Conservation (phyloP, 805 yeast genomes). For the Lipomyces orientalis region DNA sequence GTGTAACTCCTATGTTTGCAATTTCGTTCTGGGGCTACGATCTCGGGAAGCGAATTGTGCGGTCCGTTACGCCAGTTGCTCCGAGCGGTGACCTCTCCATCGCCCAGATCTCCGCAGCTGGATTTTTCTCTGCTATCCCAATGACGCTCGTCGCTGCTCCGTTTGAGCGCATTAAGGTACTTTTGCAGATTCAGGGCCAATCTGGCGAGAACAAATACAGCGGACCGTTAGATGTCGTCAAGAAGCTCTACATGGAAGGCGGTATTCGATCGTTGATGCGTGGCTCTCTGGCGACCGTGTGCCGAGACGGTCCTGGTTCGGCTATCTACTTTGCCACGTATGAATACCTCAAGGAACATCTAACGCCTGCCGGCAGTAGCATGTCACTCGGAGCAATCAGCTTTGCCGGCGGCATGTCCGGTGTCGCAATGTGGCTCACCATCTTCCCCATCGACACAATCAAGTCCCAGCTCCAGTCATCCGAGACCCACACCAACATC, state of each 20-base stretch:
- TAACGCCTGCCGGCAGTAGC: conserved; percentile 56
- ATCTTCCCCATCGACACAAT: conserved; percentile 97
- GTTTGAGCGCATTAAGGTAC: conserved; percentile 92
- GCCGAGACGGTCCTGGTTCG: conserved; percentile 97
- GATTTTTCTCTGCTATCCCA: conserved; percentile 92
- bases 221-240: conserved; percentile 65
- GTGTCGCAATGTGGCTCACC: conserved; percentile 95
- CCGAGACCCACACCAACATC: conserved; percentile 61
- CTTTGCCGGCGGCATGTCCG: conserved; percentile 94
- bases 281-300: conserved; percentile 90
- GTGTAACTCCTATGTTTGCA: conserved; percentile 98
- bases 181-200: conserved; percentile 77
- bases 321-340: conserved; percentile 95
- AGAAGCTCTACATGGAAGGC: conserved; percentile 74
- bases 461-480: conserved; percentile 79
- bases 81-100: conserved; percentile 58
- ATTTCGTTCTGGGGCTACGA: conserved; percentile 99
- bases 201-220: conserved; percentile 48
- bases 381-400: conserved; percentile 76
- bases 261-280: conserved; percentile 84
- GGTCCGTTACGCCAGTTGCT: conserved; percentile 46
- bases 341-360: conserved; percentile 72
- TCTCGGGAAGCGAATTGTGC: conserved; percentile 79
- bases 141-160: conserved; percentile 98
- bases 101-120: conserved; percentile 83